Base-by-base conservation (phyloP, 169 alveolate species). In the Perkinsus chesapeaki region DNA sequence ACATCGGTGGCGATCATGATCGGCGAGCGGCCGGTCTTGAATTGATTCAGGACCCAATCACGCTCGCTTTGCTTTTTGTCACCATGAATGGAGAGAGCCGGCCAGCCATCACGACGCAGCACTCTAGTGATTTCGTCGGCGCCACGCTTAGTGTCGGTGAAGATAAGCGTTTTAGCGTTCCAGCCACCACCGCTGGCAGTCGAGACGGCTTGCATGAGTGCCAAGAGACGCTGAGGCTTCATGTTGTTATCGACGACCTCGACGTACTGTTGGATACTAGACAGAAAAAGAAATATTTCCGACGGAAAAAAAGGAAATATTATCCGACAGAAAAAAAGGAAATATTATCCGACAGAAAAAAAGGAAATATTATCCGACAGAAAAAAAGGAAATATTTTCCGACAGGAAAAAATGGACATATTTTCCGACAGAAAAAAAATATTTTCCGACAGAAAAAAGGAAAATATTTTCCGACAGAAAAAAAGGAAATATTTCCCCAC, bases 1-100 rank as follows among this genome's bases (percentile, higher is more conserved):
- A 99, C 99, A 95, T 99, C 99, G 0, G 99, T 98, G 37, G 99
- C 99, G 39, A 98, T 97, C 96, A 99, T 94, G 91, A 98, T 98
- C 48, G 98, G 98, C 34, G 97, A 96, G 91, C 97, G 96, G 43
- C 99, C 99, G 39, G 96, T 94, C 95, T 97, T 98, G 96, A 98
- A 48, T 94, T 92, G 92, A 93, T 93, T 34, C 47, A 73, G 91
- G 36, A 31, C 82, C 94, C 96, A 60, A 48, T 96, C 97, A 72
- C 96, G 93, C 94, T 96, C 98, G 47, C 95, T 91, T 95, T 98
- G 97, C 39, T 97, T 95, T 94, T 98, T 98, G 96, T 98, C 99
- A 0, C 99, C 99, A 93, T 98, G 99, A 39, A 97, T 95, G 34
- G 98, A 95, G 12, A 95, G 94, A 23, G 99, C 98, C 47, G 98